These are phyloP conservation scores for Phlegmacium glaucopus DNA, from an alignment of 768 basidiomycete genomes.

Conservation along the genomic window DNA sequence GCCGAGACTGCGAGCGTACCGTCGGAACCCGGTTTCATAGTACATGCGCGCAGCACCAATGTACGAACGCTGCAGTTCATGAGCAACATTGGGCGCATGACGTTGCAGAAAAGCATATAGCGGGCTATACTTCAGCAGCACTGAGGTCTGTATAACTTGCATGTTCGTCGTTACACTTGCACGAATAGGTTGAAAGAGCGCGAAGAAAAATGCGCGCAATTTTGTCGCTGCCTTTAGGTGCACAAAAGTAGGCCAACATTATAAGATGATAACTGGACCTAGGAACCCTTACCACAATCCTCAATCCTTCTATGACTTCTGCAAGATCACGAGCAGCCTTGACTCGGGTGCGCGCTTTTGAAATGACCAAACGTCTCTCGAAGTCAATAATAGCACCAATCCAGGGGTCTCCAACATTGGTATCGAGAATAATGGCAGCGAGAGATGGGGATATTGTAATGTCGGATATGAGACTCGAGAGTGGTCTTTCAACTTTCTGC, in stretches of 20 bases:
- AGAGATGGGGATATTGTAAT: conserved; percentile 82
- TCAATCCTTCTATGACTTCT: conserved; percentile 81
- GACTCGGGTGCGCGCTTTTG: conserved; percentile 74
- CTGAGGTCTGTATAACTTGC: conserved; percentile 85
- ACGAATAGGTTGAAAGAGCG: conserved; percentile 79
- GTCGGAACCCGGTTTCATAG: conserved; percentile 92
- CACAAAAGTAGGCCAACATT: not conserved
- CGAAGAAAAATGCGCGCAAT: conserved; percentile 81
- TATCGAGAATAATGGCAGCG: conserved; percentile 76
- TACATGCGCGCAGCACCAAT: conserved; percentile 80
- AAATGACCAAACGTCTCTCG: conserved; percentile 65
- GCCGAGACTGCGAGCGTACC: conserved; percentile 81
- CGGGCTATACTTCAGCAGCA: conserved; percentile 78
- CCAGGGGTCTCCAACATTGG: conserved; percentile 87
- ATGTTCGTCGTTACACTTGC: conserved; percentile 86
- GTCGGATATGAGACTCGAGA: conserved; percentile 76
- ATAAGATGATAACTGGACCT: not conserved
- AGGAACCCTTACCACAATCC: conserved; percentile 72
- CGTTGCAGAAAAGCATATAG: conserved; percentile 85
- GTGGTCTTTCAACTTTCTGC: conserved; percentile 85
- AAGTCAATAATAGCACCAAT: conserved; percentile 77
- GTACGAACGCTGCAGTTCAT: conserved; percentile 87
- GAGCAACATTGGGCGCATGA: conserved; percentile 76
- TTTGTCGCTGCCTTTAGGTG: conserved; percentile 77
- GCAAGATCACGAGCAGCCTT: conserved; percentile 83